Evolutionary conservation across 306 rosid genomes (phyloP), one percentile per base, ranked within the genome.

Genomic region (Dalbergia cochinchinensis): DNA sequence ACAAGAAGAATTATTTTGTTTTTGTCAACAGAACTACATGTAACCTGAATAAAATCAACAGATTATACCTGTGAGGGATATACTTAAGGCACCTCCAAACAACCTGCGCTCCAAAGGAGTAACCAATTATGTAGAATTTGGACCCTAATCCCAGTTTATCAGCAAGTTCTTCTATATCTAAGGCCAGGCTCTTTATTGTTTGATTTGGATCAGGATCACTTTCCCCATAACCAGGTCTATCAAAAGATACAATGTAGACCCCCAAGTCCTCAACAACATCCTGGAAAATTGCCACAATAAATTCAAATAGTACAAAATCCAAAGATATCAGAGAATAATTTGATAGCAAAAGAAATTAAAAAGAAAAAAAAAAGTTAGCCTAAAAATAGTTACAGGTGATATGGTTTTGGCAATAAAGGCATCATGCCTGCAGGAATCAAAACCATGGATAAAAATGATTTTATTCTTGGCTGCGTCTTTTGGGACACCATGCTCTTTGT

Each of bases 221-320:
- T 83, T 92, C 97, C 65, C 98, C 97, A 78, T 93, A 93, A 73
- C 94, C 98, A 65, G 96, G 91, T 76, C 88, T 89, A 76, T 93
- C 97, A 70, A 93, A 87, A 47, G 97, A 88, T 60, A 93, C 82
- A 20, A 81, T 11, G 69, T 91, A 89, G 84, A 93, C 47, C 61
- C 96, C 87, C 58, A 83, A 76, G 10, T 88, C 88, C 80, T 92
- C 82, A 65, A 85, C 71, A 58, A 87, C 65, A 67, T 73, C 88
- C 97, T 92, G 83, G 50, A 78, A 73, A 35, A 35, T 48, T 10
- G 31, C 35, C 72, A 79, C 19, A 55, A 53, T 7, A 7, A 45
- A 47, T 84, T 74, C 67, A 65, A 51, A 81, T 15, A 53, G 22
- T 58, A 50, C 58, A 50, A 53, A 35, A 16, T 63, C 16, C 58